phyloP scores from a whole-genome alignment of 2,329 filamentous ascomycete genomes.

The Teratosphaeria viscida region DNA sequence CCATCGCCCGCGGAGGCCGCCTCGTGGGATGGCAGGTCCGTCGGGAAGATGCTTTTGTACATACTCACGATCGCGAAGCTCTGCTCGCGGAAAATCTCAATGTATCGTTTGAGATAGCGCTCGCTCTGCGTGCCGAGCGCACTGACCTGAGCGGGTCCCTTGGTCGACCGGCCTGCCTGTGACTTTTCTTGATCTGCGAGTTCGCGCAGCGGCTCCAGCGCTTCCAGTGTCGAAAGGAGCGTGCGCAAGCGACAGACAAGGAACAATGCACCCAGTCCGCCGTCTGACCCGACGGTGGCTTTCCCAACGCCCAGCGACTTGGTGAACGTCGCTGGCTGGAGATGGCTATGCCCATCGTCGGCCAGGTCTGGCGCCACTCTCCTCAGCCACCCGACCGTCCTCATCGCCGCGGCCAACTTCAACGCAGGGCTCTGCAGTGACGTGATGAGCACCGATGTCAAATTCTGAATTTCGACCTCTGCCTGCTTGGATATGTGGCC shows the following conservation, averaged over 20 bases:
- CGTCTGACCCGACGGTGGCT: conserved; percentile 36
- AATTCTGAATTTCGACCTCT: conserved; percentile 76
- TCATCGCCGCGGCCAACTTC: conserved; percentile 80
- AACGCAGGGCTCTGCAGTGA: conserved; percentile 67
- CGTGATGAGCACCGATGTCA: conserved; percentile 73
- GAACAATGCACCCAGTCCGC: conserved; percentile 71
- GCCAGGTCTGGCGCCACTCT: conserved; percentile 75
- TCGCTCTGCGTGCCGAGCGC: conserved; percentile 86
- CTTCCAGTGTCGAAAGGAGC: conserved; percentile 67
- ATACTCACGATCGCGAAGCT: conserved; percentile 93
- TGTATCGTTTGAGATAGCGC: conserved; percentile 84
- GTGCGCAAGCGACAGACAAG: conserved; percentile 76
- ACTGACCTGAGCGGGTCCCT: conserved; percentile 11
- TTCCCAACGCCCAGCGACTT: background rate
- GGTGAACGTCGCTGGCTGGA: background rate
- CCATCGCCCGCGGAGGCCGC: conserved; percentile 3
- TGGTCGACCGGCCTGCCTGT: conserved; percentile 27
- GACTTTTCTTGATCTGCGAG: conserved; percentile 77
- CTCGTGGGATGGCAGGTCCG: conserved; percentile 37
- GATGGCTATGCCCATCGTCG: conserved; percentile 11
- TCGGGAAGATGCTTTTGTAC: conserved; percentile 80
- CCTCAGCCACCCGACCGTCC: conserved; percentile 83
- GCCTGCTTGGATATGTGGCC: conserved; percentile 64
- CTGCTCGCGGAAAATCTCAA: conserved; percentile 96
- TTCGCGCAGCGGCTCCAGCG: conserved; percentile 73